A percentile compares a stretch with the other conserved stretches of the same genome.
These are phyloP conservation scores for Psilocybe azurescens DNA, from an alignment of 768 basidiomycete species.

Conservation along the genomic window DNA sequence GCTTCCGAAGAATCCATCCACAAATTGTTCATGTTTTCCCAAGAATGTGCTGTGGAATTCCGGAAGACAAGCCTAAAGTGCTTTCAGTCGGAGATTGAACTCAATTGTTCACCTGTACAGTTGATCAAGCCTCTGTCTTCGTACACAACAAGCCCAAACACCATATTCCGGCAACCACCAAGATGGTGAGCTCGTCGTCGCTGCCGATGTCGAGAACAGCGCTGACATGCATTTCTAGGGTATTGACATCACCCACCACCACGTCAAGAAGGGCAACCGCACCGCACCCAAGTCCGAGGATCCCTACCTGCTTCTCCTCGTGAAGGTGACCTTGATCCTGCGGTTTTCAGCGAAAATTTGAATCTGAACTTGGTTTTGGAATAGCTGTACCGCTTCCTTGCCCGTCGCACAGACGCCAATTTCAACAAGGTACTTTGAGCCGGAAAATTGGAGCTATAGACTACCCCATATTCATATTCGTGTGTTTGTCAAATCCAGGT, in stretches of 20 bases:
- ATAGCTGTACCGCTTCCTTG: conserved; percentile 98
- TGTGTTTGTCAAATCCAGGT: conserved; percentile 49
- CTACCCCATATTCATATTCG: conserved; percentile 9
- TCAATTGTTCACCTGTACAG: conserved; percentile 60
- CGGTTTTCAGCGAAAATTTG: conserved; percentile 1
- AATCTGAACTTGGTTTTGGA: conserved; percentile 15
- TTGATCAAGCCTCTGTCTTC: conserved; percentile 60
- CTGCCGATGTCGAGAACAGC: conserved; percentile 29
- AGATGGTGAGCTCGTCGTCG: conserved; percentile 79
- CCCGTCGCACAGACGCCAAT: conserved; percentile 91
- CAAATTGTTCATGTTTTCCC: not conserved
- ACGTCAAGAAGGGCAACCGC: conserved; percentile 97
- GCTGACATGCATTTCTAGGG: conserved; percentile 58
- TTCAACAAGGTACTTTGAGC: conserved; percentile 87
- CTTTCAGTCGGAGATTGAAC: conserved; percentile 50
- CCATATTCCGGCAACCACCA: conserved; percentile 63
- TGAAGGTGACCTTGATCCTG: conserved; percentile 71
- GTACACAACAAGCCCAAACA: conserved; percentile 52
- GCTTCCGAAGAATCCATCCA: not conserved
- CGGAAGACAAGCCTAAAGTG: conserved; percentile 4
- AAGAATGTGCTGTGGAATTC: conserved; percentile 4
- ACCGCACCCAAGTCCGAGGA: conserved; percentile 99
- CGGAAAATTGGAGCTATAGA: conserved; percentile 1
- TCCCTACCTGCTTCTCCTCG: conserved; percentile 96
- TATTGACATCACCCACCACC: conserved; percentile 95